Base-by-base conservation (phyloP, 2,329 filamentous ascomycete genomes). In the Coleophoma eucalyptorum region DNA sequence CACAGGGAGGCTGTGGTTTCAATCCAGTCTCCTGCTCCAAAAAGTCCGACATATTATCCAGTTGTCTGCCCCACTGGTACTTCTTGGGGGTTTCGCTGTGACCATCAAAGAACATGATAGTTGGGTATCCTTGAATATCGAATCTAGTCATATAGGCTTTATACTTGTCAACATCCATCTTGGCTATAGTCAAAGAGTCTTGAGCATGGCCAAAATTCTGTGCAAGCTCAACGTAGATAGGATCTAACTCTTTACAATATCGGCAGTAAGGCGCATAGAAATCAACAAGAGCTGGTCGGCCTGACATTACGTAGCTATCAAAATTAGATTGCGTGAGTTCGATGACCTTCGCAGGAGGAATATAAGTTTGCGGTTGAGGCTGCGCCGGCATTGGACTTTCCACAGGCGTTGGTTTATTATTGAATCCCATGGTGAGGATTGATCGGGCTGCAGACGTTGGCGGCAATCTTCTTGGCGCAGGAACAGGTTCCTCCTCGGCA, bases 181-280 rank as follows among this genome's bases (percentile, higher is more conserved):
- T 97, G 69, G 90, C 94, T 66, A 99, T 86, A 32, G 95, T 69
- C 57, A 99, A 87, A 56, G 79, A 77, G 55, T 84, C 72, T 62
- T 97, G 92, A 66, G 77, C 80, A 53, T 60, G 62, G 56, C 79
- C 78, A 73, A 91, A 97, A 71, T 90, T 86, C 54, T 78, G 77
- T 53, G 92, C 93, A 56, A 97, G 75, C 46, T 82, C 81, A 72
- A 97, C 92, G 88, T 90, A 97, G 60, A 76, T 81, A 20, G 94
- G 94, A 45, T 91, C 91, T 54, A 99, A 84, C 64, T 67, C 86
- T 78, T 97, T 97, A 87, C 94, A 99, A 80, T 97, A 92, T 94
- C 67, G 48, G 68, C 94, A 99, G 90, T 91, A 97, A 7, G 92
- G 92, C n/a, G 92, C 91, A 67, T 95, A 97, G 81, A 97, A 97